Conservation (phyloP, 140 eudicot species). For the Oenanthe javanica region DNA sequence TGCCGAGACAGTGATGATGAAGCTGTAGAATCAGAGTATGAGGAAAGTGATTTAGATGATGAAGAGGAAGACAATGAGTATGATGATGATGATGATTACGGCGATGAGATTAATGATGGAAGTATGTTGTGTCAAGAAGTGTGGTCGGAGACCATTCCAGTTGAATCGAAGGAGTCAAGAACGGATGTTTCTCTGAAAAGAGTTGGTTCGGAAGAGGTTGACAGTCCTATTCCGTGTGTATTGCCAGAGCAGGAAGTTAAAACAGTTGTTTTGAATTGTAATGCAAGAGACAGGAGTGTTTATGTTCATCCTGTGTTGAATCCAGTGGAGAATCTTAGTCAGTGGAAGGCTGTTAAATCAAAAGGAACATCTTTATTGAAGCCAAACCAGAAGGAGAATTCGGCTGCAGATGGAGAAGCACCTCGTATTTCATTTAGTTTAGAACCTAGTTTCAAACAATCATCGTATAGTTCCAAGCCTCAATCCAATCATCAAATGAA, state of each 20-base stretch:
- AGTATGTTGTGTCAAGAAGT: conserved; percentile 34
- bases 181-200: conserved; percentile 15
- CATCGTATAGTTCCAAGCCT: conserved; percentile 14
- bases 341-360: conserved; percentile 76
- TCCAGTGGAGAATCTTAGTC: conserved; percentile 81
- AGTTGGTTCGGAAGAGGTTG: conserved; percentile 9
- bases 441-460: conserved; percentile 25
- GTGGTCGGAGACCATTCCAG: conserved; percentile 47
- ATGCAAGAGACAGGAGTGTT: conserved; percentile 56
- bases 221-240: conserved; percentile 3
- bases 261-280: conserved; percentile 18
- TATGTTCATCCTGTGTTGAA: conserved; percentile 66
- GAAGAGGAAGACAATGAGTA: conserved; percentile 30
- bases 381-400: conserved; percentile 80
- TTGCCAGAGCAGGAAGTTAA: conserved; percentile 17
- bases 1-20: conserved; percentile 86
- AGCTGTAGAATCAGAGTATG: conserved; percentile 41
- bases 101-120: conserved; percentile 23
- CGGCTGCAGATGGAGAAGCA: conserved; percentile 16
- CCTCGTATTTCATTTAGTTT: conserved; percentile 25
- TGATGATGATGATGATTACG: conserved; percentile 21
- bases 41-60: conserved; percentile 54
- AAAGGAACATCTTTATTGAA: conserved; percentile 32
- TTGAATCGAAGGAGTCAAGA: conserved; percentile 43
- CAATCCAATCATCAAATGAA: conserved; percentile 24